A percentile compares a stretch with the other conserved stretches of the same genome.
These are phyloP conservation scores for Leccinum olivaceopallidum DNA, from an alignment of 768 basidiomycete genomes.

Conservation along the genomic window DNA sequence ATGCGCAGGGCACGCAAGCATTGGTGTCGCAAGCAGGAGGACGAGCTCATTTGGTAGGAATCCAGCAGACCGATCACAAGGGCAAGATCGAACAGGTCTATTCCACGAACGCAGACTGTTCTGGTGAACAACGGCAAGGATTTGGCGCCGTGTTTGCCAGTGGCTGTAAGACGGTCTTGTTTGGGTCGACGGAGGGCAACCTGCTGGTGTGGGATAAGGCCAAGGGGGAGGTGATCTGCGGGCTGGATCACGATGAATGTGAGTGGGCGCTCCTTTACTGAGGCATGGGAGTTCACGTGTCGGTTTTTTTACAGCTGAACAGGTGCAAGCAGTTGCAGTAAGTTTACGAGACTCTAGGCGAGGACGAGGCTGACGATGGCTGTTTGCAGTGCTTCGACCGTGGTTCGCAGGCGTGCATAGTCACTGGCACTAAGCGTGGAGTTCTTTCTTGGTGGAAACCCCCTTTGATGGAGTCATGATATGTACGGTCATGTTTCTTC, in stretches of 20 bases:
- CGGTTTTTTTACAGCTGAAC: constrained; percentile 24
- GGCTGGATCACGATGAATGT: constrained; percentile 63
- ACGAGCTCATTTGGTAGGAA: constrained; percentile 49
- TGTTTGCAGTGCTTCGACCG: constrained; percentile 48
- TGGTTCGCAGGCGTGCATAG: constrained; percentile 37
- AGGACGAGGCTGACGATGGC: constrained; percentile 27
- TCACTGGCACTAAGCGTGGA: constrained; percentile 59
- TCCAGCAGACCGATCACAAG: constrained; percentile 49
- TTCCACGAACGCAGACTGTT: constrained; percentile 37
- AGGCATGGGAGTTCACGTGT: constrained; percentile 9
- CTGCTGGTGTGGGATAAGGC: constrained; percentile 63
- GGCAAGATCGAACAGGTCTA: constrained; percentile 57
- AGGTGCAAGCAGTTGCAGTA: constrained; percentile 37
- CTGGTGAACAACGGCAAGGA: constrained; percentile 31
- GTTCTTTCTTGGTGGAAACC: constrained; percentile 58
- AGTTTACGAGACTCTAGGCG: constrained; percentile 11
- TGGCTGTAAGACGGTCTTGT: constrained; percentile 53
- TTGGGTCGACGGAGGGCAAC: constrained; percentile 54
- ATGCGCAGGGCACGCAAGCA: constrained; percentile 47
- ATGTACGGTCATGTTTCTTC: constrained; percentile 18
- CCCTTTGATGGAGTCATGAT: constrained; percentile 30
- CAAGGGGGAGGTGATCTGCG: constrained; percentile 54
- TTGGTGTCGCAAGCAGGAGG: constrained; percentile 55
- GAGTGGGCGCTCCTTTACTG: constrained; percentile 17
- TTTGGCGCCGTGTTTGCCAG: constrained; percentile 58